These are phyloP conservation scores for Sphaerulina populicola DNA, from an alignment of 2,329 filamentous ascomycete species.

Conservation along the genomic window DNA sequence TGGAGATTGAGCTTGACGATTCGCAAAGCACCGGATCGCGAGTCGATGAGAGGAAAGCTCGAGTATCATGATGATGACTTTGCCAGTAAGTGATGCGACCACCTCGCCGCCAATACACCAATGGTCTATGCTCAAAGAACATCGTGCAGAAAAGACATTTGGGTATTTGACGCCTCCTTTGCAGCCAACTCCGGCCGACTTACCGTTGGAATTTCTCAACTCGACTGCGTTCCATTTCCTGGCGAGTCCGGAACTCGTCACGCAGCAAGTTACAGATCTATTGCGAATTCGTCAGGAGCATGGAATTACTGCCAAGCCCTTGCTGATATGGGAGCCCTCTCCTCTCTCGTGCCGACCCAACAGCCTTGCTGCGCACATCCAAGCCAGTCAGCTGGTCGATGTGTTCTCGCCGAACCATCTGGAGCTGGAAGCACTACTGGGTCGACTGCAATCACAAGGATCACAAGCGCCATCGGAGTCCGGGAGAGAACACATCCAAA, in stretches of 20 bases:
- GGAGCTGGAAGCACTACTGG: constrained; percentile 25
- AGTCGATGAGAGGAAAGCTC: constrained; percentile 12
- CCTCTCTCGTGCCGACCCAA: constrained; percentile 23
- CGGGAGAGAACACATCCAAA: constrained; percentile 18
- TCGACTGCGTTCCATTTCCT: constrained; percentile 24
- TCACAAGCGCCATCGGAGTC: constrained; percentile 1
- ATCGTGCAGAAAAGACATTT: constrained; percentile 10
- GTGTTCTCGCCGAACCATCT: constrained; percentile 30
- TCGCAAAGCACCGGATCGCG: background rate
- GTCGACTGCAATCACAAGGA: constrained; percentile 6
- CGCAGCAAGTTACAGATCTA: constrained; percentile 15
- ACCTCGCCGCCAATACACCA: background rate
- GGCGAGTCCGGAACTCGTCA: constrained; percentile 18
- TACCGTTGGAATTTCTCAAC: constrained; percentile 9
- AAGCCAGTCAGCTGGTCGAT: constrained; percentile 18
- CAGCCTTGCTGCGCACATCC: constrained; percentile 18
- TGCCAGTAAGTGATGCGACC: constrained; percentile 4
- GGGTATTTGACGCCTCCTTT: constrained; percentile 11
- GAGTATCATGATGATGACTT: constrained; percentile 10
- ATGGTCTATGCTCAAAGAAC: background rate
- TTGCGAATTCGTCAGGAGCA: constrained; percentile 3
- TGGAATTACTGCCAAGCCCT: constrained; percentile 10
- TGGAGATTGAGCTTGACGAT: constrained; percentile 11
- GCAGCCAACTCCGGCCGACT: constrained; percentile 7
- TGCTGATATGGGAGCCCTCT: constrained; percentile 28